These are phyloP conservation scores for Citrus sinensis DNA, from an alignment of 345 rosid genomes.

Conservation along the genomic window DVS_A1.0 CM039161.1:3666501-3667000, in stretches of 20 bases:
- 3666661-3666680: not conserved
- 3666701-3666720: not conserved
- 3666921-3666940: constrained; percentile 59
- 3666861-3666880: constrained; percentile 15
- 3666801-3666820: not conserved
- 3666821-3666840: not conserved
- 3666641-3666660: constrained; percentile 74
- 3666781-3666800: not conserved
- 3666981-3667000: constrained; percentile 38
- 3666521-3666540: constrained; percentile 68
- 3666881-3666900: constrained; percentile 39
- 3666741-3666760: not conserved
- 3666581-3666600: constrained; percentile 98
- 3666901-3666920: constrained; percentile 58
- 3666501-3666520: constrained; percentile 77
- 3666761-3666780: not conserved
- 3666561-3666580: constrained; percentile 86
- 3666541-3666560: constrained; percentile 72
- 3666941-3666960: constrained; percentile 40
- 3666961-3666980: constrained; percentile 43
- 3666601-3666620: constrained; percentile 76
- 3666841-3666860: constrained; percentile 6
- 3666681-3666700: not conserved
- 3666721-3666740: not conserved
- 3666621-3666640: constrained; percentile 58